phyloP scores from a whole-genome alignment of 2,329 filamentous ascomycete species.

The Metarhizium humberi region DNA sequence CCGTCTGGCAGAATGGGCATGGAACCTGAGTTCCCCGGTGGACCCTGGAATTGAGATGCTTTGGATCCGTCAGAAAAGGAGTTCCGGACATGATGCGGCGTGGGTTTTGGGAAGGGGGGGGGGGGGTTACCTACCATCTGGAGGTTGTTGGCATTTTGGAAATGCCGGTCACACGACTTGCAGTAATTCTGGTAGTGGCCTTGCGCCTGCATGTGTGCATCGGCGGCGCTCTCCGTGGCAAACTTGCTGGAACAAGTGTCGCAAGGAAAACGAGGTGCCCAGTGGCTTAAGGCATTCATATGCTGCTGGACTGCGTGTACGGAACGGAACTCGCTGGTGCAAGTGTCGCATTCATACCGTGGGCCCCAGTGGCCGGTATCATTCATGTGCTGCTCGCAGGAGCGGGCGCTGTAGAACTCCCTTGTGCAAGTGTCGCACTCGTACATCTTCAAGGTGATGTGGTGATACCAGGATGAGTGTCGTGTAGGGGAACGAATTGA shows the following conservation, averaged over 20 bases:
- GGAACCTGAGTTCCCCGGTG: conserved; percentile 35
- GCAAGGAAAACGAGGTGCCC: conserved; percentile 15
- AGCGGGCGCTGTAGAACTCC: no score
- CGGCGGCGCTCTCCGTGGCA: conserved; percentile 9
- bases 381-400: no score
- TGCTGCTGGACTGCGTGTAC: conserved; percentile 16
- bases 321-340: conserved; percentile 14
- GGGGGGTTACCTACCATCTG: conserved; percentile 18
- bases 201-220: conserved; percentile 14
- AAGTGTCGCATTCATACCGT: conserved; percentile 19
- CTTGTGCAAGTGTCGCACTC: no score
- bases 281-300: conserved; percentile 21
- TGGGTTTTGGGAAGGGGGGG: background rate
- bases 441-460: no score
- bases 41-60: conserved; percentile 45
- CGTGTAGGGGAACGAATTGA: no score
- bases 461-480: no score
- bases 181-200: conserved; percentile 25
- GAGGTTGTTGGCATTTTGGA: conserved; percentile 19
- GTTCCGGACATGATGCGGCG: background rate
- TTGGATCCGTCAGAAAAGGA: background rate
- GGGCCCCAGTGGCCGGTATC: conserved; percentile 2
- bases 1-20: conserved; percentile 45
- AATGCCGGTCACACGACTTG: conserved; percentile 21
- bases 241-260: conserved; percentile 11